A percentile compares a stretch with the other conserved stretches of the same genome.
phyloP scores from a whole-genome alignment of 306 rosid genomes.

The Prunus salicina region DNA sequence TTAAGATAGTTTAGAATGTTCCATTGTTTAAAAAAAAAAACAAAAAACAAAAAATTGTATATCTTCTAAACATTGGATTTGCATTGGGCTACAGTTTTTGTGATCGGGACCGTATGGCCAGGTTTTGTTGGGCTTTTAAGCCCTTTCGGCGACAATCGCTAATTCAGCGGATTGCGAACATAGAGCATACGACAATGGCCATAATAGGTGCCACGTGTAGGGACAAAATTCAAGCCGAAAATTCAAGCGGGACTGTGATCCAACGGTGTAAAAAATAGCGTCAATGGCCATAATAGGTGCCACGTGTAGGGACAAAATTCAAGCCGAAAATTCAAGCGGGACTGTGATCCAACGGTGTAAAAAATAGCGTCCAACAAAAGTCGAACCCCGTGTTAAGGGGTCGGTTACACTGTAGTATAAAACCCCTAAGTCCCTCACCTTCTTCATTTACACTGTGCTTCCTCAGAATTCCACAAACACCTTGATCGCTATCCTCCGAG shows the following conservation, averaged over 20 bases:
- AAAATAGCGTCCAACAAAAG: slow-evolving; percentile 17
- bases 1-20: too few relatives aligned
- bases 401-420: neutral
- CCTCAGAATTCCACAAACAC: neutral
- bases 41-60: too few relatives aligned
- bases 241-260: slow-evolving; percentile 28
- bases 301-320: slow-evolving; percentile 24
- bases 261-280: slow-evolving; percentile 14
- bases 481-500: too few relatives aligned
- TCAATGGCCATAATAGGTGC: neutral
- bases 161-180: too few relatives aligned
- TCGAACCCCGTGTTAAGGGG: neutral
- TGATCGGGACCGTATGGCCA: too few relatives aligned
- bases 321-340: slow-evolving; percentile 35
- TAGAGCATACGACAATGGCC: too few relatives aligned
- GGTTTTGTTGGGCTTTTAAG: too few relatives aligned
- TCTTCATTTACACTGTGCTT: neutral
- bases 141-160: too few relatives aligned
- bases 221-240: slow-evolving; percentile 25
- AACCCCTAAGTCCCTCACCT: neutral
- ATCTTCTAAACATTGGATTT: too few relatives aligned
- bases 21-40: too few relatives aligned
- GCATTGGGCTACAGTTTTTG: too few relatives aligned
- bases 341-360: slow-evolving; percentile 7
- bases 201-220: slow-evolving; percentile 1